Percentiles rank a stretch among this genome's conserved stretches.
These are phyloP conservation scores for Amanita subjunquillea DNA, from an alignment of 768 basidiomycete species.

Conservation along the genomic window DNA sequence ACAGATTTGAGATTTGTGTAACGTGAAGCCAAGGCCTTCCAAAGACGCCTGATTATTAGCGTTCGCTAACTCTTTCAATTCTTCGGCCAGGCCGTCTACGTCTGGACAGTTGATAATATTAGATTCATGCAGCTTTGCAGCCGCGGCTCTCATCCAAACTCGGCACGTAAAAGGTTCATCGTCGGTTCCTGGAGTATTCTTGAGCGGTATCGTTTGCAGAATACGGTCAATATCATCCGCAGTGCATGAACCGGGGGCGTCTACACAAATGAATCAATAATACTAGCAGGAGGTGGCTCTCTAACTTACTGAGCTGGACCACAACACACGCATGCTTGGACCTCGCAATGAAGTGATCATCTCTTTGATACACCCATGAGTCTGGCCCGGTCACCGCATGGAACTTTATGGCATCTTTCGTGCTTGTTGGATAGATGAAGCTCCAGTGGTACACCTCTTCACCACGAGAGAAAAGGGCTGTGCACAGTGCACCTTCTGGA, in stretches of 20 bases:
- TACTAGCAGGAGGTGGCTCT: no score
- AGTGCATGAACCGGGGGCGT: conserved; percentile 1
- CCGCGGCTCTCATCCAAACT: not conserved
- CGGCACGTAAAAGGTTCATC: conserved; percentile 3
- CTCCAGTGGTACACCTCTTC: conserved; percentile 2
- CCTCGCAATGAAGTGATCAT: conserved; percentile 2
- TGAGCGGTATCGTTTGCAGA: not conserved
- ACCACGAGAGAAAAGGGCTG: conserved; percentile 2
- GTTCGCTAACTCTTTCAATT: conserved; percentile 1
- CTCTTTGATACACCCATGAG: conserved; percentile 3
- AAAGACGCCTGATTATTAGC: conserved; percentile 2
- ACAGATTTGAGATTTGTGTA: conserved; percentile 4
- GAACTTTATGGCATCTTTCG: conserved; percentile 3
- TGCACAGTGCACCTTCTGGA: conserved; percentile 1
- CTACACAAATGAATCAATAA: not conserved
- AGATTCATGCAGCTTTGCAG: not conserved
- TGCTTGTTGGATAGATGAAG: conserved; percentile 5
- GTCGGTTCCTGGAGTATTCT: not conserved
- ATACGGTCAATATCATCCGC: not conserved
- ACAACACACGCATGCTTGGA: conserved; percentile 5
- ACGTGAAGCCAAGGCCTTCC: conserved; percentile 1
- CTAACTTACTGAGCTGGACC: conserved; percentile 3
- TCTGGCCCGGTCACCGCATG: conserved; percentile 4
- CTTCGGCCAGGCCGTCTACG: not conserved
- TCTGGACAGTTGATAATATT: conserved; percentile 3